Conservation (phyloP, 106 monocot species). For the Hemerocallis citrina region DNA sequence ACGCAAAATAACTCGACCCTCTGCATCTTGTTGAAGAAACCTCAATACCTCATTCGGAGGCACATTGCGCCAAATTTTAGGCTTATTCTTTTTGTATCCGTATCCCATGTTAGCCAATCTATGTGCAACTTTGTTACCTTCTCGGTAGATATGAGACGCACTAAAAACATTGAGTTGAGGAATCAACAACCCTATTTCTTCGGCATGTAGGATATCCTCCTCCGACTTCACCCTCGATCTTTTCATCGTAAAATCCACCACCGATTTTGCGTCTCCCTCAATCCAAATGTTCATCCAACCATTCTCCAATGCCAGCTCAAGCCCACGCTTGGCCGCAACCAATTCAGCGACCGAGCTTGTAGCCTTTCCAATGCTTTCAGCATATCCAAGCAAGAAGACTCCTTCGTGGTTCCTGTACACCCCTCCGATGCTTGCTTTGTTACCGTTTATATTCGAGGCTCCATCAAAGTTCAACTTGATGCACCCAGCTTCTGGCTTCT, state of each 20-base stretch:
- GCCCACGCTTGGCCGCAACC: slow-evolving; percentile 36
- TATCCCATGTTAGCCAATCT: slow-evolving; percentile 38
- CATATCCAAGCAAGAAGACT: slow-evolving; percentile 39
- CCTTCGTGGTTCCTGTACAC: slow-evolving; percentile 49
- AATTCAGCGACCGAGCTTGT: slow-evolving; percentile 53
- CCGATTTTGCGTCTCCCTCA: slow-evolving; percentile 44
- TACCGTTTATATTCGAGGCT: slow-evolving; percentile 15
- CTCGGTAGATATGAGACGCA: slow-evolving; percentile 33
- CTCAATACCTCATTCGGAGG: slow-evolving; percentile 27
- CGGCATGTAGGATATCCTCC: slow-evolving; percentile 24
- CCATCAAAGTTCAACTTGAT: slow-evolving; percentile 58
- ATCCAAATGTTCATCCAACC: slow-evolving; percentile 34
- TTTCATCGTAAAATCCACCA: slow-evolving; percentile 22
- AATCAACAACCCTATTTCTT: slow-evolving; percentile 27
- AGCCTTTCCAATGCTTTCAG: slow-evolving; percentile 37
- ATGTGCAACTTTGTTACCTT: slow-evolving; percentile 44
- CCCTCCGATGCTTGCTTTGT: slow-evolving; percentile 53
- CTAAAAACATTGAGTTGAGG: slow-evolving; percentile 18
- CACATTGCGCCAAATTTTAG: slow-evolving; percentile 25
- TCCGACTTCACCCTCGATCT: slow-evolving; percentile 7
- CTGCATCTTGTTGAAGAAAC: slow-evolving; percentile 29
- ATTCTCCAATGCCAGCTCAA: slow-evolving; percentile 40
- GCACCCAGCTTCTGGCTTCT: slow-evolving; percentile 26
- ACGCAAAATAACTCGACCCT: neutral
- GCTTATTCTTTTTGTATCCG: slow-evolving; percentile 7